phyloP scores from a whole-genome alignment of 306 rosid species.

The Boehmeria nivea region DNA sequence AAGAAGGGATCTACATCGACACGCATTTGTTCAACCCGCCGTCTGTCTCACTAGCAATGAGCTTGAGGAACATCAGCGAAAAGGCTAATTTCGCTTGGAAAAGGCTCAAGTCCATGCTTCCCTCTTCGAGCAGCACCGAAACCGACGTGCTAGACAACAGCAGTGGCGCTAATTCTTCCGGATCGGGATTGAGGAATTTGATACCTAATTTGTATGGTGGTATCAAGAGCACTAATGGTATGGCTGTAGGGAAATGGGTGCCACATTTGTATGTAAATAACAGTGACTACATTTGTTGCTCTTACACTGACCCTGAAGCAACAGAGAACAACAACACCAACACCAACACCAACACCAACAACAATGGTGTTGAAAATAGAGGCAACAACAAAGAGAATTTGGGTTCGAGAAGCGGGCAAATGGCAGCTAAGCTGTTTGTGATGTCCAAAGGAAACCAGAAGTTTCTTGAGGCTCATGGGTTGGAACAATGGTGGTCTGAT shows the following conservation, averaged over 20 bases:
- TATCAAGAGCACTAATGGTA: conserved; percentile 30
- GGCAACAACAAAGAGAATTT: conserved; percentile 44
- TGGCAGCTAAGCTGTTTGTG: conserved; percentile 74
- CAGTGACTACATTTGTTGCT: conserved; percentile 88
- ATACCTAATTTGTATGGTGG: conserved; percentile 38
- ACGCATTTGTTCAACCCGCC: conserved; percentile 96
- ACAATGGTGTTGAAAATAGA: conserved; percentile 5
- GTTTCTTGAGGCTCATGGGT: conserved; percentile 91
- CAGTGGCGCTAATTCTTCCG: neutral
- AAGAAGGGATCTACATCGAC: conserved; percentile 74
- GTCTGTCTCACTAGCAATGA: conserved; percentile 78
- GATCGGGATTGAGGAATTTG: conserved; percentile 42
- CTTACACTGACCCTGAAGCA: conserved; percentile 54
- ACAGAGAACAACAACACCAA: conserved; percentile 22
- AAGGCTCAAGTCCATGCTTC: conserved; percentile 70
- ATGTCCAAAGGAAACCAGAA: conserved; percentile 84
- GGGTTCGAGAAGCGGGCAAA: conserved; percentile 38
- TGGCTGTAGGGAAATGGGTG: conserved; percentile 59
- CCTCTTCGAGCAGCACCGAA: conserved; percentile 36
- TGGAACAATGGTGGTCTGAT: conserved; percentile 98
- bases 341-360: conserved; percentile 20
- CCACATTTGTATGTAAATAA: conserved; percentile 88
- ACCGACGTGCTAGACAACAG: conserved; percentile 31
- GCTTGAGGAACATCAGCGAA: conserved; percentile 59
- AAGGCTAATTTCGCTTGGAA: conserved; percentile 72